These are phyloP conservation scores for Trichomonascus vanleenenianus DNA, from an alignment of 805 yeast species.

Conservation along the genomic window DNA sequence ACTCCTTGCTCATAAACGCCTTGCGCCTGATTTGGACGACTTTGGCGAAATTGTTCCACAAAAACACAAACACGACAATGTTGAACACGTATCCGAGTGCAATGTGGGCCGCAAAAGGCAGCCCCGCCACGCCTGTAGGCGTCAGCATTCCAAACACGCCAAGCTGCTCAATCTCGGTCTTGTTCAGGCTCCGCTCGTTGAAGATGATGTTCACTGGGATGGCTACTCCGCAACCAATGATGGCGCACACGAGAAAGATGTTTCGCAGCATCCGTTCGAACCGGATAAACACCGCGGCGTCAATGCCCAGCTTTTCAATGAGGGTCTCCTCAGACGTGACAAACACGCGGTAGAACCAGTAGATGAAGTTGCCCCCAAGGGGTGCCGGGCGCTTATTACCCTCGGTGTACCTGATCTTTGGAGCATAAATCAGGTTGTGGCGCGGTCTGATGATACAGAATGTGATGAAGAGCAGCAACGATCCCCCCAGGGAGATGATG, in stretches of 20 bases:
- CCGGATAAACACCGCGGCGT: slow-evolving; percentile 28
- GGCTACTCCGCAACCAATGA: slow-evolving; percentile 27
- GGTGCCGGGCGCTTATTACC: slow-evolving; percentile 13
- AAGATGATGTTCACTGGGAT: slow-evolving; percentile 31
- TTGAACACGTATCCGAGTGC: slow-evolving; percentile 28
- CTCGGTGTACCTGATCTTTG: slow-evolving; percentile 19
- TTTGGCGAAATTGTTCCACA: slow-evolving; percentile 23
- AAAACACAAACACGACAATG: slow-evolving; percentile 20
- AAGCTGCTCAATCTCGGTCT: slow-evolving; percentile 17
- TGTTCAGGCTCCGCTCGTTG: slow-evolving; percentile 19
- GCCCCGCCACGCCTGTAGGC: slow-evolving; percentile 27
- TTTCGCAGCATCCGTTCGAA: slow-evolving; percentile 27
- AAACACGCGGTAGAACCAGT: slow-evolving; percentile 23
- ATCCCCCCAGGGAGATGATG: slow-evolving; percentile 29
- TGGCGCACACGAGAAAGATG: slow-evolving; percentile 25
- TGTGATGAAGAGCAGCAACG: slow-evolving; percentile 18
- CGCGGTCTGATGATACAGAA: slow-evolving; percentile 28
- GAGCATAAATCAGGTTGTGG: slow-evolving; percentile 27
- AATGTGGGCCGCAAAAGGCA: slow-evolving; percentile 29
- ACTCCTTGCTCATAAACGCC: slow-evolving; percentile 17
- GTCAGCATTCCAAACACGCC: slow-evolving; percentile 30
- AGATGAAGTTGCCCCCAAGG: slow-evolving; percentile 11
- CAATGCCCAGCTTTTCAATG: slow-evolving; percentile 27
- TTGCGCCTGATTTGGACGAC: slow-evolving; percentile 22
- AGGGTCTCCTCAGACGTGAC: slow-evolving; percentile 19